Evolutionary conservation across 2,329 filamentous ascomycete genomes (phyloP).

Genomic region (Endoconidiophora polonica): DNA sequence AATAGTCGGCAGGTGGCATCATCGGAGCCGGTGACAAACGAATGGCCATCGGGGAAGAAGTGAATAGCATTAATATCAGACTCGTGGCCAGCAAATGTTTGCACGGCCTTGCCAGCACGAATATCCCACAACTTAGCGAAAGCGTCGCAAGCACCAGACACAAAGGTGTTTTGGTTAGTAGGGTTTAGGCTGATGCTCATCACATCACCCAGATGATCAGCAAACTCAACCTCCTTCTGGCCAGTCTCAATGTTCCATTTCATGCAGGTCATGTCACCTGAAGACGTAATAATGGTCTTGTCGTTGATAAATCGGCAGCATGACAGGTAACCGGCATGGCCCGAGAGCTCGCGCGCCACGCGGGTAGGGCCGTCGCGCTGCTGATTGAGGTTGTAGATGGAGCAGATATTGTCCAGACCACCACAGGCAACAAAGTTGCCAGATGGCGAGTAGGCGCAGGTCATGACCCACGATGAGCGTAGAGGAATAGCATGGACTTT

Average conservation of each 20-base stretch:
- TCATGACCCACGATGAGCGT: constrained; percentile 99
- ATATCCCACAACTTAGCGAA: constrained; percentile 99
- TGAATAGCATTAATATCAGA: constrained; percentile 99
- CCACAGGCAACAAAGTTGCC: constrained; percentile 98
- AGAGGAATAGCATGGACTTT: constrained; percentile 98
- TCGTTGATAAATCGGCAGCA: constrained; percentile 99
- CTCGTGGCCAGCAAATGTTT: constrained; percentile 96
- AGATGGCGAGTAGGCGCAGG: constrained; percentile 94
- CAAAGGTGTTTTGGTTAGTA: constrained; percentile 97
- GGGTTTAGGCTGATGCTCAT: constrained; percentile 99
- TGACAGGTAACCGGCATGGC: constrained; percentile 90
- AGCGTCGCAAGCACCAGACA: constrained; percentile 96
- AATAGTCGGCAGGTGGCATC: constrained; percentile 95
- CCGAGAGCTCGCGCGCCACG: constrained; percentile 86
- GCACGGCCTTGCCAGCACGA: constrained; percentile 90
- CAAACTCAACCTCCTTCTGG: constrained; percentile 93
- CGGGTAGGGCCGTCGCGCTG: constrained; percentile 89
- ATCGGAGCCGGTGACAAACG: constrained; percentile 93
- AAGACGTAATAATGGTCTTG: constrained; percentile 91
- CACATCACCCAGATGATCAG: constrained; percentile 93
- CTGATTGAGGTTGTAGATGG: constrained; percentile 96
- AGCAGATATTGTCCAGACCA: constrained; percentile 98
- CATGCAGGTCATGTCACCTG: constrained; percentile 99
- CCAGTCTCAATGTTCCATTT: constrained; percentile 99
- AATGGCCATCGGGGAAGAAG: constrained; percentile 98